Evolutionary conservation across 192 early-diverging fungal species (phyloP), one percentile per base, ranked within the genome.

Genomic region (Backusella morwellensis): DNA sequence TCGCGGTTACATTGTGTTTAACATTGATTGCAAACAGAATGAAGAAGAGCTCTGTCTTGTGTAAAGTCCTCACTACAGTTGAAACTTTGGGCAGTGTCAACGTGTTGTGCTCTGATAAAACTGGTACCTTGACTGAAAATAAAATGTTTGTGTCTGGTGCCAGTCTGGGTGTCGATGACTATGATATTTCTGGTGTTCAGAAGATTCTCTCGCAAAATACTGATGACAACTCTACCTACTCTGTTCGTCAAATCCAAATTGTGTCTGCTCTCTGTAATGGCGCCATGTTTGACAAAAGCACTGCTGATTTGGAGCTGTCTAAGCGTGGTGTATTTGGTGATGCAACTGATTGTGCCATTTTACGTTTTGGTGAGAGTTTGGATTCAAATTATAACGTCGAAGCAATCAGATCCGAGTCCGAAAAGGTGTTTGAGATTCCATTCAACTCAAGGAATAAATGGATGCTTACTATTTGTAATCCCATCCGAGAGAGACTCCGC

Each of bases 101-200:
- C 73, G 89, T 94, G 8, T 87, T 90, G 9, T 87, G 84, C 75
- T 95, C 92, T 47, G 95, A 98, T 81, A 98, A 98, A 85, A 97
- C 96, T n/a, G 96, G 95, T 0, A 98, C 95, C 7, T 81, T 98
- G 44, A 98, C 96, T 14, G 86, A 89, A 73, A 89, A 91, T 85
- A 84, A 88, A 63, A 95, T 98, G 94, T 78, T 77, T 35, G 90
- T 92, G 19, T 80, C 79, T 42, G 74, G 81, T 67, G 77, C 82
- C 21, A 82, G 80, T 35, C 83, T 92, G 56, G 70, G 75, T 59
- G 73, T 88, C 76, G 70, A 85, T 23, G 72, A 81, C 34, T 72
- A 78, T 15, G 77, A 75, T 15, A 75, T 80, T 9, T 34, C 68
- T 23, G 44, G 80, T 76, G 21, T 73, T 71, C 40, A 63, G 72